Conservation (phyloP, 2,329 filamentous ascomycete genomes). For the Neofusicoccum cordaticola region DNA sequence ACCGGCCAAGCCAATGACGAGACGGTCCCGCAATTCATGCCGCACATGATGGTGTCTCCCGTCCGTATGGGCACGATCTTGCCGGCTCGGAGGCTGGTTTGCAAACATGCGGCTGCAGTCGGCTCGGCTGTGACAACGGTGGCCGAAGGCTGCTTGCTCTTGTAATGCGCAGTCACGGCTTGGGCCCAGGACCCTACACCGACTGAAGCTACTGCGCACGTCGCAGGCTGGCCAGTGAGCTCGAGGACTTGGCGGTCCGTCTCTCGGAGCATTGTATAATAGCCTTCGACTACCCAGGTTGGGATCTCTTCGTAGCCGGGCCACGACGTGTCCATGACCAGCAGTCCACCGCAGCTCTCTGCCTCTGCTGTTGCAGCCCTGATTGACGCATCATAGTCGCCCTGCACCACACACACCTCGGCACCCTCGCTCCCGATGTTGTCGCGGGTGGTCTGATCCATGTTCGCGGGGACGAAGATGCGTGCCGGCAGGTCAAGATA, state of each 20-base stretch:
- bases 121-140: conserved; percentile 69
- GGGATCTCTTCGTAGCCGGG: conserved; percentile 66
- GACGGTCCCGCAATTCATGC: conserved; percentile 69
- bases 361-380: conserved; percentile 40
- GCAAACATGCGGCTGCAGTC: conserved; percentile 60
- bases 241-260: conserved; percentile 59
- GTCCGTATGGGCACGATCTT: conserved; percentile 53
- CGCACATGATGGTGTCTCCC: conserved; percentile 67
- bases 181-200: conserved; percentile 73
- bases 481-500: conserved; percentile 54
- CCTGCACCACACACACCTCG: conserved; percentile 53
- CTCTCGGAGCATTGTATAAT: conserved; percentile 69
- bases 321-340: conserved; percentile 69
- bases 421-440: conserved; percentile 64
- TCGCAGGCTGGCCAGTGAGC: conserved; percentile 37
- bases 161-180: conserved; percentile 65
- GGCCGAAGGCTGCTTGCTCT: conserved; percentile 33
- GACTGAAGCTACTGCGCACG: conserved; percentile 61
- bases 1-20: conserved; percentile 64
- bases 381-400: conserved; percentile 65
- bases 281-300: conserved; percentile 74
- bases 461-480: conserved; percentile 62
- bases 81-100: conserved; percentile 52
- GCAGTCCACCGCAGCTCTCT: conserved; percentile 34
- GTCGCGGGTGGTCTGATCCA: conserved; percentile 53